A percentile compares a stretch with the other conserved stretches of the same genome.
These are phyloP conservation scores for Oleoguttula mirabilis DNA, from an alignment of 495 filamentous ascomycete genomes.

Conservation along the genomic window DNA sequence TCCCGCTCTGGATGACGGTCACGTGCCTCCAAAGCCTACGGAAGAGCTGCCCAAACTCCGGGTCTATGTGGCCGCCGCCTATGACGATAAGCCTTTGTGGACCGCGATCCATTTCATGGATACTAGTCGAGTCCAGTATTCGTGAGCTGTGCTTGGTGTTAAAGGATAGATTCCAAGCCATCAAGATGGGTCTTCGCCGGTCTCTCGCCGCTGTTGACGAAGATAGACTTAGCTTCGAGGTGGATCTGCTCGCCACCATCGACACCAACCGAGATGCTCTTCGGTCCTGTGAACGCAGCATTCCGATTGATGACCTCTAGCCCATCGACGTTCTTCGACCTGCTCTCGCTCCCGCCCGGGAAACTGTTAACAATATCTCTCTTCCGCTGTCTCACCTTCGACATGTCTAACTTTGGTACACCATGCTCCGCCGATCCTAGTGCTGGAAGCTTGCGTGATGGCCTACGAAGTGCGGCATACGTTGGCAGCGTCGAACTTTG, in stretches of 20 bases:
- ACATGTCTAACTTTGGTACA: slow-evolving; percentile 27
- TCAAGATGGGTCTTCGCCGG: slow-evolving; percentile 28
- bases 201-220: slow-evolving; percentile 38
- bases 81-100: slow-evolving; percentile 30
- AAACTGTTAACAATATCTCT: slow-evolving; percentile 41
- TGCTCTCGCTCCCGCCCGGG: slow-evolving; percentile 33
- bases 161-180: slow-evolving; percentile 28
- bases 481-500: slow-evolving; percentile 5
- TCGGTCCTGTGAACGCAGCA: slow-evolving; percentile 30
- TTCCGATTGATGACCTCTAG: slow-evolving; percentile 38
- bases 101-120: slow-evolving; percentile 36
- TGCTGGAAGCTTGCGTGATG: neutral
- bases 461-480: neutral
- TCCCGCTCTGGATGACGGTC: slow-evolving; percentile 34
- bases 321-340: slow-evolving; percentile 26
- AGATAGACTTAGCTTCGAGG: slow-evolving; percentile 30
- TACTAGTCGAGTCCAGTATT: slow-evolving; percentile 37
- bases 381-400: slow-evolving; percentile 38
- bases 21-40: slow-evolving; percentile 35
- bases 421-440: slow-evolving; percentile 18
- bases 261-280: slow-evolving; percentile 25
- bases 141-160: neutral
- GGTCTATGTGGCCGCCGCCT: slow-evolving; percentile 40
- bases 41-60: slow-evolving; percentile 43
- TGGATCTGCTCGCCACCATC: slow-evolving; percentile 23